phyloP scores from a whole-genome alignment of 306 rosid genomes.

The Gastrolobium bilobum region DNA sequence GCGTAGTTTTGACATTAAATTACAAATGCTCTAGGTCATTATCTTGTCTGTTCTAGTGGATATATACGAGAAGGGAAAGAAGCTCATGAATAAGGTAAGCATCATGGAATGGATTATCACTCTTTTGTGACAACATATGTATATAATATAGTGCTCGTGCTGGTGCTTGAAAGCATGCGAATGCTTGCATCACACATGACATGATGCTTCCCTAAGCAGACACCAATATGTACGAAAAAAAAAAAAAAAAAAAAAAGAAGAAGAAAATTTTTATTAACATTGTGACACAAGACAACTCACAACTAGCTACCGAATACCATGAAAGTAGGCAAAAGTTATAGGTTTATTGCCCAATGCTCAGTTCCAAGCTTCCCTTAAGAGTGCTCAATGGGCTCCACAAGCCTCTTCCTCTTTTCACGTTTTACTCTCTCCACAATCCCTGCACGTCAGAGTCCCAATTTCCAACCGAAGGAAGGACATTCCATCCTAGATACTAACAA shows the following conservation, averaged over 20 bases:
- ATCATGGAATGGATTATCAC: constrained; percentile 27
- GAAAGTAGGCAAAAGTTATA: constrained; percentile 51
- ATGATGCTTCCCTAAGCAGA: constrained; percentile 74
- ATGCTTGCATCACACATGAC: constrained; percentile 82
- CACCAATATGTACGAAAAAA: constrained; percentile 50
- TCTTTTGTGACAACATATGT: constrained; percentile 10
- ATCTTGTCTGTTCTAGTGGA: constrained; percentile 43
- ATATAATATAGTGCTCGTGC: constrained; percentile 49
- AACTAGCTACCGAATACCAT: constrained; percentile 57
- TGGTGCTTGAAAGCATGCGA: constrained; percentile 52
- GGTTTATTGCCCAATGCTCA: constrained; percentile 41
- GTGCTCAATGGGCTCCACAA: constrained; percentile 81
- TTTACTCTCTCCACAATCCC: constrained; percentile 42
- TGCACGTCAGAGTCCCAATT: constrained; percentile 48
- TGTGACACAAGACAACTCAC: constrained; percentile 59
- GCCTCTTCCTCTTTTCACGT: constrained; percentile 42
- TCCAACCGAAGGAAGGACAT: constrained; percentile 1
- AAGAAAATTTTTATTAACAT: constrained; percentile 42
- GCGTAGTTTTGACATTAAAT: neutral
- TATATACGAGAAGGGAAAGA: constrained; percentile 27
- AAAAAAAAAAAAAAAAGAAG: neutral
- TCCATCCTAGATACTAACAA: constrained; percentile 9
- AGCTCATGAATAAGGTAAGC: neutral
- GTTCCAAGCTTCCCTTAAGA: constrained; percentile 55
- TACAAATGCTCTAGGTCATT: constrained; percentile 2